Evolutionary conservation across 805 yeast species (phyloP).

Genomic region (Saccharomyces paradoxus): DNA sequence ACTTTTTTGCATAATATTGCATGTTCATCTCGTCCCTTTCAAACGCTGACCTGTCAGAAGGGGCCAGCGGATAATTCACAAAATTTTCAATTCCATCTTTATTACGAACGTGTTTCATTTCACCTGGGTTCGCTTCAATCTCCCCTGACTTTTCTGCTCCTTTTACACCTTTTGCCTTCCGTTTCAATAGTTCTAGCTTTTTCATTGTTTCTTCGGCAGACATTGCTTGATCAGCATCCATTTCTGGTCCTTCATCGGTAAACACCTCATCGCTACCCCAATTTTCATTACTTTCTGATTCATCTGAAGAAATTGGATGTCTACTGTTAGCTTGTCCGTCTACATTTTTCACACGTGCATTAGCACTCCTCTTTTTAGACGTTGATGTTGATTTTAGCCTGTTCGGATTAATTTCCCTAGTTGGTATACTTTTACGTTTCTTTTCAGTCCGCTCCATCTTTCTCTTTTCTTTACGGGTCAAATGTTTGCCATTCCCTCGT

Average conservation of each 20-base stretch:
- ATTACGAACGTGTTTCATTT: conserved; percentile 4
- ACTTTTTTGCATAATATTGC: conserved; percentile 71
- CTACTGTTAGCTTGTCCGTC: neutral
- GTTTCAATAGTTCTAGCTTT: conserved; percentile 36
- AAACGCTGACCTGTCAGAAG: conserved; percentile 42
- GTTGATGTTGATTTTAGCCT: neutral
- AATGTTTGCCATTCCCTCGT: conserved; percentile 21
- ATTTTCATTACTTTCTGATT: neutral
- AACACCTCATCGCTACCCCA: conserved; percentile 4
- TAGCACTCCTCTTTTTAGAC: neutral
- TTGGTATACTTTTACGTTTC: conserved; percentile 22
- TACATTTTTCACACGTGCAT: neutral
- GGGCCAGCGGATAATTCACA: conserved; percentile 26
- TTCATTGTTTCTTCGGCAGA: conserved; percentile 39
- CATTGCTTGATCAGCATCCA: conserved; percentile 28
- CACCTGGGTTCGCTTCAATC: conserved; percentile 28
- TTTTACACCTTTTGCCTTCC: conserved; percentile 21
- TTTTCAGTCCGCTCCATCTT: conserved; percentile 34
- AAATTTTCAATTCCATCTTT: conserved; percentile 9
- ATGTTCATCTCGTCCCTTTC: conserved; percentile 69
- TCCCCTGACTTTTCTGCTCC: conserved; percentile 22
- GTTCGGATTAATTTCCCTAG: neutral
- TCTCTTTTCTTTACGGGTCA: conserved; percentile 37
- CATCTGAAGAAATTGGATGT: neutral
- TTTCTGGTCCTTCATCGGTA: conserved; percentile 6